Percentiles rank a stretch among this genome's conserved stretches.
Conservation (phyloP, 306 rosid genomes). For the Casuarina cunninghamiana region DNA sequence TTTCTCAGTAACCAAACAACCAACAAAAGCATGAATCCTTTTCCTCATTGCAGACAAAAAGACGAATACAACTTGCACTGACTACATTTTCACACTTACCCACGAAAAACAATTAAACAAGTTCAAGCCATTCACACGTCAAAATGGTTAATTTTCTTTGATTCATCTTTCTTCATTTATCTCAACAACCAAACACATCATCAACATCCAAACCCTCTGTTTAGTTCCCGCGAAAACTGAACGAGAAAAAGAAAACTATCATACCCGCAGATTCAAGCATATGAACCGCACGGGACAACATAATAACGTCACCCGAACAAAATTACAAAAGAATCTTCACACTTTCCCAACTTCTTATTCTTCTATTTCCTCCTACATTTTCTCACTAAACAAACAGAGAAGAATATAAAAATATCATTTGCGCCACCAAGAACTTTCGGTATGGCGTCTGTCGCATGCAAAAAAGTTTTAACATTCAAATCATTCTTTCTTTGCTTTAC, state of each 20-base stretch:
- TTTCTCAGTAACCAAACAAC: background rate
- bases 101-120: background rate
- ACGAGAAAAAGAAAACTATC: background rate
- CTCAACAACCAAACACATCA: background rate
- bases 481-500: background rate
- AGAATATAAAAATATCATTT: background rate
- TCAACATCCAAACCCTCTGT: background rate
- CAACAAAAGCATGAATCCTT: background rate
- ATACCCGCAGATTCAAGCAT: background rate
- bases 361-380: background rate
- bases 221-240: background rate
- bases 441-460: no score
- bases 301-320: background rate
- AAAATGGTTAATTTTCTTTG: background rate
- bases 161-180: background rate
- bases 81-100: background rate
- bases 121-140: background rate
- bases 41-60: background rate
- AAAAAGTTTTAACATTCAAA: no score
- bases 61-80: background rate
- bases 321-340: no score
- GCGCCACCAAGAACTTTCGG: no score
- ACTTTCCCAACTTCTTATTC: no score
- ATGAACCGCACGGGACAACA: background rate
- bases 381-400: conserved; percentile 9